Evolutionary conservation across 2,329 filamentous ascomycete genomes (phyloP), one percentile per base, ranked within the genome.

Genomic region (Emmonsiellopsis sp.): DNA sequence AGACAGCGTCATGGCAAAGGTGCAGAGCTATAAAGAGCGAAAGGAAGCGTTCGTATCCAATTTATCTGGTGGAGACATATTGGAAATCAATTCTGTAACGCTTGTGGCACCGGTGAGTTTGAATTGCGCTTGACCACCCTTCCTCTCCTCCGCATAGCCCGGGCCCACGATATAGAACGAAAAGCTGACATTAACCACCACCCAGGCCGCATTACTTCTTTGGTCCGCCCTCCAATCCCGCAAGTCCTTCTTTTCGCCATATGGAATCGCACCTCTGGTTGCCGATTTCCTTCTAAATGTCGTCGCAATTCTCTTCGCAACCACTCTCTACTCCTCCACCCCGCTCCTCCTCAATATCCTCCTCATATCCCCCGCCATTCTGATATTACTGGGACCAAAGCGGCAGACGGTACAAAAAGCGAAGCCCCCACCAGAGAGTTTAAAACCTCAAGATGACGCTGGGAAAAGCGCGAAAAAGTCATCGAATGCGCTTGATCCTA

Each of bases 31-130:
- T 77, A 98, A 96, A 74, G 82, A 86, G 64, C 79, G 86, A 61
- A 98, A 98, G 75, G 91, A 95, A 76, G 89, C 89, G 66, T 95
- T 95, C 69, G 93, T 98, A 65, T 95, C 92, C 52, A 88, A 90
- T 68, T 82, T 95, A 33, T 84, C 86, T 6, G 93, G 93, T 42
- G 89, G 93, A 55, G 80, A 83, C 34, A 84, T 95, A 56, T 74
- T 79, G 61, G 93, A 98, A 68, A 91, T 98, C 73, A 92, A 91
- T 68, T 80, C 82, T 62, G 87, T 97, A 61, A 89, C 88, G 47
- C 80, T 87, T 48, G 85, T 95, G 58, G 88, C 89, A 65, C 85
- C 91, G 65, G 93, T 96, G 80, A 65, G 81, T 69, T 56, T 65
- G 14, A 7, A 31, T 49, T 49, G 34, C 13, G 5, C 13, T n/a